Percentiles rank a stretch among this genome's conserved stretches.
phyloP scores from a whole-genome alignment of 192 early-diverging fungal species.

The Mortierella hygrophila region DNA sequence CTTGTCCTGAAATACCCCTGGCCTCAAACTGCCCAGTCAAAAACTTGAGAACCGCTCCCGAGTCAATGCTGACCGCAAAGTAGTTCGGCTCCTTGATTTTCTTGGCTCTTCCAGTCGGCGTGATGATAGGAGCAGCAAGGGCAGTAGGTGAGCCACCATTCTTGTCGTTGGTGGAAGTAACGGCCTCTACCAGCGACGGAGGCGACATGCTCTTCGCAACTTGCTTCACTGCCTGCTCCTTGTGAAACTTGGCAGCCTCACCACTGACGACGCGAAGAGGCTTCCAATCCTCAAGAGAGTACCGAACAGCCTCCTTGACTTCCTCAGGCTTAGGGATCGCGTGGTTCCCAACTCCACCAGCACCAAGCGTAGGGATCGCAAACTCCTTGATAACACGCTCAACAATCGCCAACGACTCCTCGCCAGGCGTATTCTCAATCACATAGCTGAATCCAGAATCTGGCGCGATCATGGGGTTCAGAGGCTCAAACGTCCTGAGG shows the following conservation, averaged over 20 bases:
- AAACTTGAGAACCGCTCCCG: conserved; percentile 20
- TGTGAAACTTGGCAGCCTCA: conserved; percentile 28
- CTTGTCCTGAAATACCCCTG: conserved; percentile 13
- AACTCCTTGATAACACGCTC: conserved; percentile 55
- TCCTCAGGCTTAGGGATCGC: conserved; percentile 62
- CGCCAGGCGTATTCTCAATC: conserved; percentile 67
- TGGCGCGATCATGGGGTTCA: conserved; percentile 63
- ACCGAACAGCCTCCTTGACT: conserved; percentile 66
- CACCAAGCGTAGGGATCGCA: conserved; percentile 49
- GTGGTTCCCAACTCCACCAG: conserved; percentile 37
- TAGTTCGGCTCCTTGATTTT: conserved; percentile 37
- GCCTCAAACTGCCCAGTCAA: conserved; percentile 52
- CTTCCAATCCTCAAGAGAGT: conserved; percentile 56
- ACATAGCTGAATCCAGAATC: conserved; percentile 70
- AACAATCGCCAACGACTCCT: conserved; percentile 63
- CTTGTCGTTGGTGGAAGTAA: not conserved
- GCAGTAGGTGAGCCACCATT: not conserved
- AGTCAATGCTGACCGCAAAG: conserved; percentile 21
- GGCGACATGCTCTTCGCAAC: not conserved
- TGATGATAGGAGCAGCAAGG: not conserved
- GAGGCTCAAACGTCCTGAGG: conserved; percentile 60
- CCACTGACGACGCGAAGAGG: conserved; percentile 33
- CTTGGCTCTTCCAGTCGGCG: not conserved
- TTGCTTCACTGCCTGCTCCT: not conserved
- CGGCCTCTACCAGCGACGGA: not conserved